Evolutionary conservation across 192 early-diverging fungal species (phyloP), one percentile per base, ranked within the genome.

Genomic region (Backusella parvicylindrica): DNA sequence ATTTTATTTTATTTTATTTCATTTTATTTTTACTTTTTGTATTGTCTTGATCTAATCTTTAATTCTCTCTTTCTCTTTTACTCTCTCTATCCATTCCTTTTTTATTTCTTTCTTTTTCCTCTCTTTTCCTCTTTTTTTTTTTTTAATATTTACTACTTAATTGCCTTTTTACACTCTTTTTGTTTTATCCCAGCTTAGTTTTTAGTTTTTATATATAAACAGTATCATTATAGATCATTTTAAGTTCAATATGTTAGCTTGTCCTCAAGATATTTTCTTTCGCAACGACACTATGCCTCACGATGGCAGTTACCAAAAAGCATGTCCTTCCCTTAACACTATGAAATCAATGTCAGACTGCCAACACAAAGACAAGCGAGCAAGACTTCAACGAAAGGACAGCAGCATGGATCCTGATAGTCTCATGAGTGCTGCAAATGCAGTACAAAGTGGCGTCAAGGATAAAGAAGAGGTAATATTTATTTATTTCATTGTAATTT

Each of bases 221-320:
- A 1, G n/a, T 6, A n/a, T 47, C n/a, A 47, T 18, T 26, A 64
- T 41, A 64, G 35, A 64, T 23, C 30, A 53, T 70, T 41, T 36
- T 70, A 70, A 49, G 31, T 21, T 6, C 37, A 60, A 60, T 26
- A 79, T 79, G 78, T 50, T 79, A 47, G 78, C 78, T 47, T 79
- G 73, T 47, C 32, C 78, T 31, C 78, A 79, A 79, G 78, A 79
- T 40, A 28, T 79, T 47, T 79, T 75, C 60, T 79, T 71, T 41
- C 68, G 75, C 66, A 70, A 72, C 5, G 64, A 41, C 31, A 56
- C 70, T 71, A 41, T 50, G 28, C 43, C 70, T 26, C 23, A 35
- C 16, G 64, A 75, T 26, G 33, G 18, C 26, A 72, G 7, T 0
- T 33, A 72, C 30, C 30, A 72, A 35, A 71, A 50, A 38, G 21